Conservation (phyloP, 148 eudicot genomes). For the Rhododendron kiyosumense region DNA sequence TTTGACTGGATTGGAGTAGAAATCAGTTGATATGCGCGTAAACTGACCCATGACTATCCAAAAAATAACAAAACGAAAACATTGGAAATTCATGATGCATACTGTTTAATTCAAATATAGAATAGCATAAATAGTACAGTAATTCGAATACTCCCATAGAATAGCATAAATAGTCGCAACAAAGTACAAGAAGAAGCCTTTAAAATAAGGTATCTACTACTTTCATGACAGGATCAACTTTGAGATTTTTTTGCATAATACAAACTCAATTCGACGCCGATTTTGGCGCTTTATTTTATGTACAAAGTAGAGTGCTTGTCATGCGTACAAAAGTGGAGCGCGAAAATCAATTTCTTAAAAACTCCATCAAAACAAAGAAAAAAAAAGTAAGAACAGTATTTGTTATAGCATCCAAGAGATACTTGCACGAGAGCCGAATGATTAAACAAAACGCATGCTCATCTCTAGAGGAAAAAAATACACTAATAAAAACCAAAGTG, state of each 20-base stretch:
- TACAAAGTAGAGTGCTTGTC: no score
- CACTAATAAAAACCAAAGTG: not conserved
- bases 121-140: not conserved
- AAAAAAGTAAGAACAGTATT: not conserved
- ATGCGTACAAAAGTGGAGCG: no score
- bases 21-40: no score
- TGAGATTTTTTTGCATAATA: no score
- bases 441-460: slow-evolving; percentile 8
- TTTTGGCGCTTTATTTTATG: no score
- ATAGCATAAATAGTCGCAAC: not conserved
- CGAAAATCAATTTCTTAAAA: no score
- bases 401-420: not conserved
- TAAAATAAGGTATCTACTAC: not conserved
- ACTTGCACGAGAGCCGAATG: not conserved
- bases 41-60: no score
- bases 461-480: not conserved
- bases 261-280: no score
- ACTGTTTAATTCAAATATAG: not conserved
- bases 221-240: not conserved
- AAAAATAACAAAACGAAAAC: no score
- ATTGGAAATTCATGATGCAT: no score
- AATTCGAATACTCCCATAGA: not conserved
- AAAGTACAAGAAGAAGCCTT: not conserved
- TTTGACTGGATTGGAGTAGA: no score
- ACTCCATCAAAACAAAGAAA: not conserved